These are phyloP conservation scores for Bacidia rubella DNA, from an alignment of 495 filamentous ascomycete genomes.

Conservation along the genomic window DNA sequence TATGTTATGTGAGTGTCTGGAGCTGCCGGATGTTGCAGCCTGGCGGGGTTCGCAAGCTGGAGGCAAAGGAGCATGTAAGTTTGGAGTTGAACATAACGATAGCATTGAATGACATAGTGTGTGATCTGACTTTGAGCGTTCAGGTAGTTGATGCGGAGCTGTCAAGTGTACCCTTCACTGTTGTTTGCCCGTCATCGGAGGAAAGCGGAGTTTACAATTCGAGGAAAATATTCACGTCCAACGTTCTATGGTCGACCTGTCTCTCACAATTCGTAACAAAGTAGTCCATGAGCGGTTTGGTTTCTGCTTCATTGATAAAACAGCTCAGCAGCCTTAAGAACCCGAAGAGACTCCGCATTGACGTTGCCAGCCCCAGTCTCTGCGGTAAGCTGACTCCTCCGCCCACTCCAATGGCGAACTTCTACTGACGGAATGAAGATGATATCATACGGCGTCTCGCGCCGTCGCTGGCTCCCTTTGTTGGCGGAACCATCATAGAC, in stretches of 20 bases:
- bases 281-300: neutral
- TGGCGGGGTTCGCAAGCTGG: neutral
- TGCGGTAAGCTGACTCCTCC: constrained; percentile 37
- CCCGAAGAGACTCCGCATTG: constrained; percentile 2
- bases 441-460: constrained; percentile 38
- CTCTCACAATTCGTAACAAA: too few relatives aligned
- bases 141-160: too few relatives aligned
- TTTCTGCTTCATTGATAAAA: neutral
- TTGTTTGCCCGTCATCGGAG: neutral
- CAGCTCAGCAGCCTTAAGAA: neutral
- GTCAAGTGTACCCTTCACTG: too few relatives aligned
- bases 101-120: neutral
- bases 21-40: neutral
- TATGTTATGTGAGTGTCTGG: constrained; percentile 3
- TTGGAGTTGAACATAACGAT: neutral
- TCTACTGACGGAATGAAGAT: constrained; percentile 24
- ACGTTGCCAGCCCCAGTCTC: constrained; percentile 45
- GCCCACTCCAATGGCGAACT: neutral
- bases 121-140: too few relatives aligned
- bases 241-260: too few relatives aligned
- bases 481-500: constrained; percentile 69
- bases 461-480: constrained; percentile 46
- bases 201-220: neutral
- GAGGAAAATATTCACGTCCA: too few relatives aligned
- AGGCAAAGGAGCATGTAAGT: neutral